These are phyloP conservation scores for Chlamydomonas urium DNA, from an alignment of 139 green algal species.

Conservation along the genomic window DNA sequence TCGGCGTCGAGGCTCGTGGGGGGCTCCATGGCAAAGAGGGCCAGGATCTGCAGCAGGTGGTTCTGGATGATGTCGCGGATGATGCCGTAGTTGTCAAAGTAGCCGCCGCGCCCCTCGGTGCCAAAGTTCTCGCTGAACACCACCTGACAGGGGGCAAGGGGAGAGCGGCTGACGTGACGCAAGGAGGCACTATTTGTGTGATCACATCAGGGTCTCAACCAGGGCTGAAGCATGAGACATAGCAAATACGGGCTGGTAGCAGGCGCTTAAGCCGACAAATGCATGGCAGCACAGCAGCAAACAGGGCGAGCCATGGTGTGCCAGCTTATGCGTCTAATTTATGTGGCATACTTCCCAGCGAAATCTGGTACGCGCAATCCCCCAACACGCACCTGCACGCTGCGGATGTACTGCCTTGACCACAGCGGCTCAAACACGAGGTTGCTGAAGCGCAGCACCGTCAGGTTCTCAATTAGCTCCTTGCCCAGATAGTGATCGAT, in stretches of 20 bases:
- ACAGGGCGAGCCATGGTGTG: too few species aligned
- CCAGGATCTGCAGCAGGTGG: slow-evolving; percentile 95
- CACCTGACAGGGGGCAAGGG: slow-evolving; percentile 63
- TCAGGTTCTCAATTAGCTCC: slow-evolving; percentile 96
- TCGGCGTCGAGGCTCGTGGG: slow-evolving; percentile 87
- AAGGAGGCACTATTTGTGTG: too few species aligned
- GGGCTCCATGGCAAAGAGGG: slow-evolving; percentile 97
- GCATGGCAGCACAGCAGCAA: too few species aligned
- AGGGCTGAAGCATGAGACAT: too few species aligned
- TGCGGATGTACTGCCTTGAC: slow-evolving; percentile 92
- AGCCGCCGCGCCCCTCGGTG: slow-evolving; percentile 94
- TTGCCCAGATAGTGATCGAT: slow-evolving; percentile 99
- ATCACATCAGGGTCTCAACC: too few species aligned
- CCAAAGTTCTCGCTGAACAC: slow-evolving; percentile 98
- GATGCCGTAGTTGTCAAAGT: slow-evolving; percentile 99
- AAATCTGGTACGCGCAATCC: too few species aligned
- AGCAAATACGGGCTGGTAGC: too few species aligned
- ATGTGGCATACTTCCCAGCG: too few species aligned
- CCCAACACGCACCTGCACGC: slow-evolving; percentile 75
- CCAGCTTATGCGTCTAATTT: background rate
- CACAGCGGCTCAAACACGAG: slow-evolving; percentile 98
- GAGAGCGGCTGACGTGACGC: too few species aligned
- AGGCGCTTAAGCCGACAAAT: too few species aligned
- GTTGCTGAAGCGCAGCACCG: slow-evolving; percentile 80
- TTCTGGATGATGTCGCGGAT: slow-evolving; percentile 99